Base-by-base conservation (phyloP, 208 protist species). In the Lotmaria passim region DNA sequence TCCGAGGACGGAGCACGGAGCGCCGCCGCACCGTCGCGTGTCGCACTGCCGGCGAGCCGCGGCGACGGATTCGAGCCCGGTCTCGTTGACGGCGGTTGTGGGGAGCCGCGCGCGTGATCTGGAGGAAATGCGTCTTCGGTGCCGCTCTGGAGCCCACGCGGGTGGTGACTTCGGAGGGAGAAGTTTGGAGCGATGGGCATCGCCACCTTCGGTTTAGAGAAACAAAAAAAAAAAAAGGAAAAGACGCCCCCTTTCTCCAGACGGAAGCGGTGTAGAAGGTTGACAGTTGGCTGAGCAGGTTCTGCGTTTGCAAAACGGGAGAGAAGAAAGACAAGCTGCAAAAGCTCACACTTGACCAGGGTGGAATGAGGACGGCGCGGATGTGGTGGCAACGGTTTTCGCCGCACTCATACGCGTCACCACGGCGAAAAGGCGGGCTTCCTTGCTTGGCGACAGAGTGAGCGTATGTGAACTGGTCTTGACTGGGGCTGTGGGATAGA, bases 101-200 rank as follows among this genome's bases (percentile, higher is more conserved):
- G 38, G 8, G 38, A 31, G 56, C 38, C 15, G 38, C 56, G 56
- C n/a, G 38, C 23, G 14, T 12, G 34, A 28, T 31, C 38, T 7
- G 36, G 56, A 17, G 38, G 33, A 24, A 21, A 34, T 3, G 56
- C 38, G 24, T 48, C 33, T 3, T 14, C 21, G n/a, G 11, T 33
- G n/a, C 6, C 33, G 23, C 38, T 47, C 5, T 10, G 56, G 14
- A 17, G 56, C 11, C 1, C 26, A 5, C 38, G 38, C 24, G 24
- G 15, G 24, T n/a, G 21, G n/a, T 14, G 34, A 33, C 56, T 48
- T 19, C 23, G 38, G 48, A 44, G n/a, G 24, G 56, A 44, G 56
- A 61, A 61, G 30, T 38, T 61, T 1, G 34, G 56, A 23, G 48
- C 48, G 38, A 61, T 19, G 3, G 56, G 56, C 56, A 61, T 61